Evolutionary conservation across 148 eudicot species (phyloP), one percentile per base, ranked within the genome.

Genomic region (Camellia sinensis): DNA sequence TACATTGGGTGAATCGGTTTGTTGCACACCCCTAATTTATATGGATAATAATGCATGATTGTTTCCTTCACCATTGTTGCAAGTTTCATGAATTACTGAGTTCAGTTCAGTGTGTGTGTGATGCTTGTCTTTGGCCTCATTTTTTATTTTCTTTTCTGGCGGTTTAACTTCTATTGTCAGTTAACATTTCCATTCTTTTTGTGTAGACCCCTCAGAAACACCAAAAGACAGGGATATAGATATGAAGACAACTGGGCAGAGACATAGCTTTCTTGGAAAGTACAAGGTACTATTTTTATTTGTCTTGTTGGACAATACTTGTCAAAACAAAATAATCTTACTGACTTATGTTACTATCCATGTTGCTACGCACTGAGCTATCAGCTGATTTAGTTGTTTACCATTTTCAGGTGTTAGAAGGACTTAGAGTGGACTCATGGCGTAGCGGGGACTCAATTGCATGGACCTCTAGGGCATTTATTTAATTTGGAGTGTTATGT

Each of bases 201-300:
- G 44, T 83, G 84, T 84, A 96, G 98, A 97, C 99, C 77, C 99
- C 99, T 79, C 92, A 92, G 85, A 96, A 94, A 90, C 97, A 96
- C 86, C 99, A 96, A 81, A 92, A 94, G 99, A 96, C 84, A 89
- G 98, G 70, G 99, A 96, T 89, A 75, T 88, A 57, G 99, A 96
- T 86, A 96, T 96, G 99, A 94, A 89, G 97, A 88, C 81, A 65
- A 86, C 94, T 82, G 99, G 99, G 67, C 99, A 96, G 82, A 97
- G 99, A 70, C 99, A 96, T 83, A 96, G 99, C 87, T 94, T 96
- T 91, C 92, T 93, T 83, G 99, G 99, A 54, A 96, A 94, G 83
- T 96, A 96, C 78, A 96, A 94, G 94, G 99, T 96, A 85, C 52
- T 48, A 9, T 44, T 67, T 80, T 69, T 19, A 10, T 46, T 10